Base-by-base conservation (phyloP, 805 yeast species). In the Lipomyces chichibuensis region DNA sequence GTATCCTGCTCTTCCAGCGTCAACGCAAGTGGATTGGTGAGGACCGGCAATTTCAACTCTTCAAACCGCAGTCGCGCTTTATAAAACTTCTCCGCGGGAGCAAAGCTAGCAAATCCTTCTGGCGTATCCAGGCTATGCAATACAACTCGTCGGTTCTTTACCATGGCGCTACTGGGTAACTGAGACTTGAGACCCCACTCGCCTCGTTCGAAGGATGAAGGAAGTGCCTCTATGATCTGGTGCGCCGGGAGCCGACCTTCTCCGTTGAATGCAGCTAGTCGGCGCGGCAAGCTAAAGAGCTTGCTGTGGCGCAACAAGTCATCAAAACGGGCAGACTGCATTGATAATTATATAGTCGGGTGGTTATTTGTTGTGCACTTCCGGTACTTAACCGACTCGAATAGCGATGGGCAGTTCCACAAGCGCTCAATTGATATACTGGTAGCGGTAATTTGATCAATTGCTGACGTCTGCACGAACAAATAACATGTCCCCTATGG, bases 141-240 rank as follows among this genome's bases (percentile, higher is more conserved):
- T 5, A 46, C 54, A 20, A 69, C 49, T 6, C 49, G 49, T 6
- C 49, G 35, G 17, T 64, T 58, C 54, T 58, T 57, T 8, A 61
- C 51, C n/a, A 25, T 49, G 8, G 17, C 1, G 13, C 37, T 25
- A 55, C 25, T 49, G 32, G 74, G 73, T 51, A 71, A 39, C 32
- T 67, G 65, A 13, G 72, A 29, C 56, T 71, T 71, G 39, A 71
- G 58, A 13, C 74, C 74, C 64, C 55, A 71, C 60, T 71, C 74
- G 17, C 65, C 65, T 20, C 69, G 59, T 14, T 29, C 39, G 14
- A 14, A 57, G 13, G 74, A 46, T 20, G 59, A 60, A 53, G 68
- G 53, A 4, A 65, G 72, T 17, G 73, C 23, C 43, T 60, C 53
- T 53, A 71, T 54, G 55, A 71, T 65, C 60, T 74, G 75, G 64